Percentiles rank a stretch among this genome's conserved stretches.
These are phyloP conservation scores for Nannizzia gypsea DNA, from an alignment of 2,329 filamentous ascomycete species.

Conservation along the genomic window DNA sequence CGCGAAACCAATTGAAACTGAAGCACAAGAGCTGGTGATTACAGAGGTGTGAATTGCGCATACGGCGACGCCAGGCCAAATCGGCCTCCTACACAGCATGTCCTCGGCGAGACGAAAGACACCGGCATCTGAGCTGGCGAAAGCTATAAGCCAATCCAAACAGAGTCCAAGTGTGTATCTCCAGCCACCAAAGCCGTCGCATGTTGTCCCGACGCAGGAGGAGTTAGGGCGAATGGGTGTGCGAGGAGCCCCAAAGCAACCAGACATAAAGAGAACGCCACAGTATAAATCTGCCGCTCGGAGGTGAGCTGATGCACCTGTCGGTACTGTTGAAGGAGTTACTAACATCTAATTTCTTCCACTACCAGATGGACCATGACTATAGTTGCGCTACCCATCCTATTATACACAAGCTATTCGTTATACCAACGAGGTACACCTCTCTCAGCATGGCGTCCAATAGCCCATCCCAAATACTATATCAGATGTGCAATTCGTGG, in stretches of 20 bases:
- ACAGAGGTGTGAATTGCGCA: neutral
- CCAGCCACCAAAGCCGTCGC: neutral
- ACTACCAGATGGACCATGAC: slow-evolving; percentile 18
- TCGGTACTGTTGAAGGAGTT: neutral
- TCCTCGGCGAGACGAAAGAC: neutral
- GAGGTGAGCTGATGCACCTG: slow-evolving; percentile 20
- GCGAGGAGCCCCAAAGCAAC: neutral
- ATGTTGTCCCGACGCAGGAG: neutral
- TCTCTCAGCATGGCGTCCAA: neutral
- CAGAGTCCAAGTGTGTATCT: neutral
- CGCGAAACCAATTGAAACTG: neutral
- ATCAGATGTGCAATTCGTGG: neutral
- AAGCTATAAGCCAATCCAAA: neutral
- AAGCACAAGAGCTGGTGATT: neutral
- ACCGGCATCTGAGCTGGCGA: neutral
- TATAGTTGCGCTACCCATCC: slow-evolving; percentile 21
- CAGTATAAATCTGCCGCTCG: slow-evolving; percentile 31
- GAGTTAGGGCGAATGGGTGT: neutral
- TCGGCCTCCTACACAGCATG: neutral
- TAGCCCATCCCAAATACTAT: neutral
- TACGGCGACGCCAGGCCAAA: neutral
- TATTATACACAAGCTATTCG: slow-evolving; percentile 20
- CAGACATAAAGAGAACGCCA: slow-evolving; percentile 31
- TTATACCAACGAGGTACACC: slow-evolving; percentile 19
- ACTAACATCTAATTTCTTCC: neutral